Base-by-base conservation (phyloP, 164 flowering plant genomes). In the Stephania cephalantha region DNA sequence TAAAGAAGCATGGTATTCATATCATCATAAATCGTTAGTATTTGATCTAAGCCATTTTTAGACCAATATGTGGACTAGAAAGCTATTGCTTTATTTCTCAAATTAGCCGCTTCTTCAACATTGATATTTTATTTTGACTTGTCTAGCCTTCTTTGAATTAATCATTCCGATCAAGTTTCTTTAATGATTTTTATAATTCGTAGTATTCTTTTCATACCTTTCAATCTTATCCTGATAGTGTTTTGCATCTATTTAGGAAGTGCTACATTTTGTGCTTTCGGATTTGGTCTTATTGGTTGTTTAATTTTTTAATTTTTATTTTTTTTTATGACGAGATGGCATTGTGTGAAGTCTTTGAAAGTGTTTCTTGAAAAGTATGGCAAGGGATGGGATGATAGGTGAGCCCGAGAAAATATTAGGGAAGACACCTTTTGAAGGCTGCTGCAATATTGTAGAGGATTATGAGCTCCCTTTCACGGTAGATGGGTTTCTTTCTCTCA, bases 331-430 rank as follows among this genome's bases (percentile, higher is more conserved):
- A 69, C 86, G n/a, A 90, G 97, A 93, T 86, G 97, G 88, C 69
- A 71, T 93, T 69, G 92, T 91, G 69, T 78, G 91, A 92, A 10
- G 84, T 93, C 44, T 80, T 80, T 93, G 76, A 90, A 78, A 79
- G 82, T 48, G 68, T 81, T 80, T 75, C 80, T 93, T 84, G 86
- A 71, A 7, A 91, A 90, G 86, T 85, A 88, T 85, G 97, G 92
- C 22, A 93, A 90, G 79, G 78, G 88, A 65, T 95, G 98, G 97
- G 95, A 95, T 83, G 91, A 85, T 15, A 92, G 86, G 82, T 85
- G 71, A 82, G 84, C 88, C 88, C 75, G 84, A 79, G 11, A 87
- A 65, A 55, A 82, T 87, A 64, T 83, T 86, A 9, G 99, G 99
- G 61, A 95, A 86, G 79, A 87, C 91, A 50, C 92, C 91, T 68